Evolutionary conservation across 345 rosid species (phyloP).

Genomic region (Aurinia saxatilis): DNA sequence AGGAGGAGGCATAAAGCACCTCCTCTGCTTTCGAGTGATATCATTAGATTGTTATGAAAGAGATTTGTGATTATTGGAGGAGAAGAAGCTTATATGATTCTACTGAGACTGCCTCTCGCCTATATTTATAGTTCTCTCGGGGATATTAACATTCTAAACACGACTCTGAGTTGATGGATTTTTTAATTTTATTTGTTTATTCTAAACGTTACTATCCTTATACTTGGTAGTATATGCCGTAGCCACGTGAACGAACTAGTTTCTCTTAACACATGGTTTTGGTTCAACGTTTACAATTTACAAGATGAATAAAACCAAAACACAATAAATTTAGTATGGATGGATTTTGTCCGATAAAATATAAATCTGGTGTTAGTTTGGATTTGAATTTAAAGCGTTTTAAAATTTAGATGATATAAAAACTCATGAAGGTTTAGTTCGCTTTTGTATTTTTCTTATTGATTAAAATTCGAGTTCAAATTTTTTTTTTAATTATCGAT

Average conservation of each 20-base stretch:
- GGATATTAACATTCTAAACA: neutral
- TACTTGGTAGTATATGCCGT: conserved; percentile 6
- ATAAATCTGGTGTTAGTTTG: neutral
- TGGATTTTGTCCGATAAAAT: neutral
- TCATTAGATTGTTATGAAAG: conserved; percentile 12
- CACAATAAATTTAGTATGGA: neutral
- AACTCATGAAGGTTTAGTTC: neutral
- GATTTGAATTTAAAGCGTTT: neutral
- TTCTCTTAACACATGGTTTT: neutral
- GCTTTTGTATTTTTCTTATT: too few relatives aligned
- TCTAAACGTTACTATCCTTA: neutral
- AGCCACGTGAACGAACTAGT: conserved; percentile 1
- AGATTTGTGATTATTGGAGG: neutral
- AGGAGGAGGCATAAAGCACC: conserved; percentile 9
- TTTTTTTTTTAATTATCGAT: too few relatives aligned
- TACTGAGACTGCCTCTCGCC: neutral
- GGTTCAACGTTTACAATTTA: neutral
- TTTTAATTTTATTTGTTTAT: neutral
- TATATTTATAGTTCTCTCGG: conserved; percentile 9
- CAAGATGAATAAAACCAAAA: neutral
- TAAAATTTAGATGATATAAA: neutral
- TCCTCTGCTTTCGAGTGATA: neutral
- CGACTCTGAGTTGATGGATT: neutral
- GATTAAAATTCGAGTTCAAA: too few relatives aligned
- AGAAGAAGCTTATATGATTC: conserved; percentile 13